These are phyloP conservation scores for Saccharomycopsis hybrid DNA, from an alignment of 1,139 yeast species.

Conservation along the genomic window DNA sequence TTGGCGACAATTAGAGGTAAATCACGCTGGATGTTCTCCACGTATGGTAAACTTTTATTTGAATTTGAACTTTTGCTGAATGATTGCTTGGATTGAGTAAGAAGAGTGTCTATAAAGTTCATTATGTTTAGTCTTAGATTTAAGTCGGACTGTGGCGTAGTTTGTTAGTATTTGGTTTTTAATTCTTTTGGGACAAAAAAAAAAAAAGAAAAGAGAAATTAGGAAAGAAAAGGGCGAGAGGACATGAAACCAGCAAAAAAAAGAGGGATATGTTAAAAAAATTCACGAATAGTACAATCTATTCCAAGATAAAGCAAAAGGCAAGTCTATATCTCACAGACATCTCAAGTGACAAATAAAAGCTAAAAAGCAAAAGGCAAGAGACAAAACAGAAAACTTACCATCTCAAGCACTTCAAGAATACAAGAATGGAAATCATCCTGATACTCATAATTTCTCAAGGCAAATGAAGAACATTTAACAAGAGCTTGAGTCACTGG, in stretches of 20 bases:
- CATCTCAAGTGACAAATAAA: too few species aligned
- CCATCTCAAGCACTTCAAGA: slow-evolving; percentile 52
- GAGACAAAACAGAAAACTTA: background rate
- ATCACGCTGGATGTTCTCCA: slow-evolving; percentile 36
- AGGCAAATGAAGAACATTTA: slow-evolving; percentile 53
- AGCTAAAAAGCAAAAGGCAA: too few species aligned
- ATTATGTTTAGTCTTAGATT: slow-evolving; percentile 62
- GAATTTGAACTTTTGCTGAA: slow-evolving; percentile 26
- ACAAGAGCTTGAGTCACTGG: slow-evolving; percentile 56
- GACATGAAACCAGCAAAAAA: too few species aligned
- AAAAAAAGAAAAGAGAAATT: too few species aligned
- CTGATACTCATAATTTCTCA: slow-evolving; percentile 51
- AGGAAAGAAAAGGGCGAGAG: too few species aligned
- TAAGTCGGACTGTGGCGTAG: slow-evolving; percentile 34
- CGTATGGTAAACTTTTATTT: slow-evolving; percentile 35
- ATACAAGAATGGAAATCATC: slow-evolving; percentile 72
- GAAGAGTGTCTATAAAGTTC: slow-evolving; percentile 59
- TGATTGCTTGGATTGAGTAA: slow-evolving; percentile 29
- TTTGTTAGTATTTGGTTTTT: too few species aligned
- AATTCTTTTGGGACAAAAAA: too few species aligned
- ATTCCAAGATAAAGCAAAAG: too few species aligned
- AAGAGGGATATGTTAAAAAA: too few species aligned
- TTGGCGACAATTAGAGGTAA: slow-evolving; percentile 43
- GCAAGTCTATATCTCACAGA: too few species aligned
- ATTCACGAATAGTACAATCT: too few species aligned